Evolutionary conservation across 1,284 basidiomycete species (phyloP), one percentile per base, ranked within the genome.

Genomic region (Mycena sp.): DNA sequence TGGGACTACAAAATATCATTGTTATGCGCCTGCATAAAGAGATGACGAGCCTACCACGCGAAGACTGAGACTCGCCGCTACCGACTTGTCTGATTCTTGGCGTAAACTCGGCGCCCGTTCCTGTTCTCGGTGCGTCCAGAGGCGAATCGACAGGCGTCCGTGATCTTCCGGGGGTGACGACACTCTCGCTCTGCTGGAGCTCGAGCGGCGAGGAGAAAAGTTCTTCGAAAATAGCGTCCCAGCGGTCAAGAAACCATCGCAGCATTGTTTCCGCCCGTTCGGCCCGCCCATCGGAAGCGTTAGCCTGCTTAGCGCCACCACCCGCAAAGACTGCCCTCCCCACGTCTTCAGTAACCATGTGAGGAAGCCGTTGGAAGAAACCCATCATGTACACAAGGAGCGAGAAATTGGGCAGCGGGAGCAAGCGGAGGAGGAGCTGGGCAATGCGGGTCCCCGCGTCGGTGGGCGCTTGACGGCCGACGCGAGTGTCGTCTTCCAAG

Each of bases 301-400:
- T 69, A 25, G 64, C 20, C 48, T 37, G 10, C 25, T 52, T 62
- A 25, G 63, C 61, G 18, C 20, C 34, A 44, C 77, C 77, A 14
- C 70, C 74, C 2, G 81, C 83, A 72, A 82, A 83, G 75, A 82
- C 80, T n/a, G 73, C 73, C 20, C 76, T 70, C 20, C 78, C 79
- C 1, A 84, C 65, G 60, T 82, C 81, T 30, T 80, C 78, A 6
- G 79, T 73, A 8, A 76, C 78, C 18, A 81, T 77, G 55, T 81
- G 70, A 11, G 79, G 79, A 3, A 82, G 80, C 71, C 83, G 83
- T 52, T 80, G 81, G 77, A 93, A 89, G 78, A 93, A 92, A 0
- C 86, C 86, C 71, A 90, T 83, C 30, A 93, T 83, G 77, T 93
- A 93, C 25, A 87, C 82, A 57, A 93, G 80, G 0, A 93, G 80